phyloP scores from a whole-genome alignment of 306 rosid species.

The Neltuma alba region DNA sequence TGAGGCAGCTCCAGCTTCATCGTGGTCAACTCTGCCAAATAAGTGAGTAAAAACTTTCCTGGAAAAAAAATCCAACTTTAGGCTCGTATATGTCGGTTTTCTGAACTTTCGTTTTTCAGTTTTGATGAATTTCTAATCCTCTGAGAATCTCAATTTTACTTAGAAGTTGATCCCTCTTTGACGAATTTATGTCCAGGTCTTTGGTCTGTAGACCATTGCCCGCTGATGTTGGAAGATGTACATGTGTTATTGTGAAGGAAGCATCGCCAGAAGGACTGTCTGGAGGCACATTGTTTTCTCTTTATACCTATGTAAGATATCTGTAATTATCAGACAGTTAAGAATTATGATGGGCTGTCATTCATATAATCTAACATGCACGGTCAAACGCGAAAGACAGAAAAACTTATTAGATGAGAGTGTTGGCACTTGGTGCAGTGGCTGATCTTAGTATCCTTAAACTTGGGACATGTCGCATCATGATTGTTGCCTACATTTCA shows the following conservation, averaged over 20 bases:
- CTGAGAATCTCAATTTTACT: background rate
- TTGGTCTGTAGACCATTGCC: slow-evolving; percentile 6
- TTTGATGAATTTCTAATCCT: background rate
- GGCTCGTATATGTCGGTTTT: background rate
- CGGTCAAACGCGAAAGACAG: background rate
- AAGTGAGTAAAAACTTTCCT: background rate
- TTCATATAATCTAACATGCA: background rate
- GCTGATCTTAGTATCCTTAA: background rate
- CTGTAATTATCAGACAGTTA: background rate
- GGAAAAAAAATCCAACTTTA: background rate
- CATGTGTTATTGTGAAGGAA: slow-evolving; percentile 14
- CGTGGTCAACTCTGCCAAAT: slow-evolving; percentile 4
- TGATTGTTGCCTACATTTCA: too few relatives aligned
- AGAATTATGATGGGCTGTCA: background rate
- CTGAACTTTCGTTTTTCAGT: background rate
- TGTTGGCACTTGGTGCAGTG: background rate
- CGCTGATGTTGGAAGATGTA: background rate
- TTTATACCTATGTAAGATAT: background rate
- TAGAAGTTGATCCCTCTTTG: background rate
- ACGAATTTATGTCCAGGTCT: background rate
- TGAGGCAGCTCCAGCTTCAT: slow-evolving; percentile 10
- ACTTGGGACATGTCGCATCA: background rate
- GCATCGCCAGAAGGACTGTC: slow-evolving; percentile 10
- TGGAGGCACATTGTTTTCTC: slow-evolving; percentile 1
- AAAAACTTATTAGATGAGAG: background rate